These are phyloP conservation scores for Zasmidium cellare DNA, from an alignment of 2,329 filamentous ascomycete species.

Conservation along the genomic window DNA sequence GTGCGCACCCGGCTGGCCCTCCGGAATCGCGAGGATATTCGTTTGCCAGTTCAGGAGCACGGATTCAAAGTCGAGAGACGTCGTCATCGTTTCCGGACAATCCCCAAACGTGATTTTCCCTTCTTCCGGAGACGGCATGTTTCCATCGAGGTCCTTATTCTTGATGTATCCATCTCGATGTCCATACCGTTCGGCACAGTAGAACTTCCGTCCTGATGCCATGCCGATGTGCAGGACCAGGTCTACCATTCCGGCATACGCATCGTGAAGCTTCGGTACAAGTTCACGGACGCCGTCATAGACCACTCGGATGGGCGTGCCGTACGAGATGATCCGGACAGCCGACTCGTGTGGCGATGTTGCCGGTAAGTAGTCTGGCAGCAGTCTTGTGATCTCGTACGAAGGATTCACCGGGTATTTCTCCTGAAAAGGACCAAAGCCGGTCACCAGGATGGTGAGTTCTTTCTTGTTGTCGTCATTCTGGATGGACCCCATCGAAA, in stretches of 20 bases:
- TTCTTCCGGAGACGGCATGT: conserved; percentile 29
- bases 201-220: conserved; percentile 64
- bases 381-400: conserved; percentile 70
- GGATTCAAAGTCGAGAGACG: conserved; percentile 32
- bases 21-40: conserved; percentile 27
- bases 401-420: conserved; percentile 73
- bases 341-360: conserved; percentile 35
- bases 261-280: conserved; percentile 63
- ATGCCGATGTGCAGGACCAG: conserved; percentile 78
- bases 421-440: conserved; percentile 64
- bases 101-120: conserved; percentile 26
- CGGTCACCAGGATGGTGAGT: conserved; percentile 48
- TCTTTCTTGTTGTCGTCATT: conserved; percentile 11
- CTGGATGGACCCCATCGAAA: conserved; percentile 10
- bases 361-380: conserved; percentile 64
- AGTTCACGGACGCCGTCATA: conserved; percentile 66
- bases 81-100: conserved; percentile 30
- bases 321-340: conserved; percentile 65
- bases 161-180: conserved; percentile 69
- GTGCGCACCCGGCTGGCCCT: conserved; percentile 26
- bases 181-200: conserved; percentile 69
- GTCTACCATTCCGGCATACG: conserved; percentile 55
- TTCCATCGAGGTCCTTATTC: conserved; percentile 67
- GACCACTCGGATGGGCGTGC: conserved; percentile 67
- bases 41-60: conserved; percentile 31